Base-by-base conservation (phyloP, 768 basidiomycete species). In the Boletales sp. region DNA sequence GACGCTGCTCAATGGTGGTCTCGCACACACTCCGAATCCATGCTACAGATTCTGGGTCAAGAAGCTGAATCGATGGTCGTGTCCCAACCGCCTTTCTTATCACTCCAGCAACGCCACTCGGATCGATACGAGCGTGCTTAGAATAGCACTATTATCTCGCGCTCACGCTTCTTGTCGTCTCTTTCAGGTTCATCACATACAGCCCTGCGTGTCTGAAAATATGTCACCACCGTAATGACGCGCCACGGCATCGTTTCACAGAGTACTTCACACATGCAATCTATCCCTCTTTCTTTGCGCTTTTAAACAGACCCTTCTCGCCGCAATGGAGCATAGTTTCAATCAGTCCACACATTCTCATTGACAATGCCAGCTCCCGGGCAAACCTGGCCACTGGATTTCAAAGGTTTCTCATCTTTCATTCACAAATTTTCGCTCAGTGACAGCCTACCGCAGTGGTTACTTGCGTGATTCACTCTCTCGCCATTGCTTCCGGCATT, bases 111-210 rank as follows among this genome's bases (percentile, higher is more conserved):
- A n/a, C 32, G 18, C 30, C 52, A 14, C 39, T 59, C 62, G 63
- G 63, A 63, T 63, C 63, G 62, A 63, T 65, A 46, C 62, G 60
- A 59, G 24, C 24, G 5, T 34, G 34, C 15, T 34, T 13, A 9
- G 15, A 11, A 5, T 37, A 37, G 5, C 29, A 12, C 13, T 18
- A 21, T 39, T 21, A 30, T 37, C 14, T 30, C 42, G 18, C 48
- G 42, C 37, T 43, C 31, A 27, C 24, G 24, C 24, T 27, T 27
- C 24, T 12, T 15, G 15, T 34, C 34, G 13, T 5, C 32, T 34
- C 32, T 11, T 15, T 34, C 34, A 12, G 34, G 34, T 34, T 27
- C 5, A 27, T 27, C 24, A 27, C 6, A 27, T 27, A 7, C 24
- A 27, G 7, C 24, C 24, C 24, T 27, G 24, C 4, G 24, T 1